Conservation (phyloP, 768 basidiomycete species). For the Multifurca ochricompacta region DNA sequence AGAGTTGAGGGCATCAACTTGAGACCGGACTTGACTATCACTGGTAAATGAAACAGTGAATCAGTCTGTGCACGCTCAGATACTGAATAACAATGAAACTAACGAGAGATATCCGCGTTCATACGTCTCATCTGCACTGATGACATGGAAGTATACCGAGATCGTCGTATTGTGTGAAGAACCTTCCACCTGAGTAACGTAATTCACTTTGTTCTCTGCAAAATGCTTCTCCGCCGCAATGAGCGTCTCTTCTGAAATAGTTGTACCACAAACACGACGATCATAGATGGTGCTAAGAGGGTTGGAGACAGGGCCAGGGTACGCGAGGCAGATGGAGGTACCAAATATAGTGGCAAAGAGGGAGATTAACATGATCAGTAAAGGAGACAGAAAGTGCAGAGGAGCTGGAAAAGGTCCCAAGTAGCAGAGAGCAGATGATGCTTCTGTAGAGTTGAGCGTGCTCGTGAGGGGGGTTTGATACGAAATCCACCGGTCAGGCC, state of each 20-base stretch:
- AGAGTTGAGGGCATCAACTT: slow-evolving; percentile 38
- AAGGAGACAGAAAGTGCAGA: not conserved
- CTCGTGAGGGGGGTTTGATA: too few relatives aligned
- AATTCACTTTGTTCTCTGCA: too few relatives aligned
- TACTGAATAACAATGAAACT: slow-evolving; percentile 13
- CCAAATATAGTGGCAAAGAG: slow-evolving; percentile 27
- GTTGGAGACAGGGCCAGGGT: too few relatives aligned
- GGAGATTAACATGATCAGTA: slow-evolving; percentile 13
- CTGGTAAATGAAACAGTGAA: slow-evolving; percentile 8
- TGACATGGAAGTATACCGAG: slow-evolving; percentile 39
- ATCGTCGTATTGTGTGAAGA: slow-evolving; percentile 22
- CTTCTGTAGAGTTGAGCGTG: too few relatives aligned
- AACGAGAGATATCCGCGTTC: slow-evolving; percentile 39
- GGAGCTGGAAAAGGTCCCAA: too few relatives aligned
- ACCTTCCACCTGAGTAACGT: slow-evolving; percentile 1
- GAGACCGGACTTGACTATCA: slow-evolving; percentile 32
- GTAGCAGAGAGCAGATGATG: too few relatives aligned
- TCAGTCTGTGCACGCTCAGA: not conserved
- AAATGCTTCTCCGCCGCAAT: too few relatives aligned
- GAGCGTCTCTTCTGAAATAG: slow-evolving; percentile 31
- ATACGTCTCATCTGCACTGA: slow-evolving; percentile 33
- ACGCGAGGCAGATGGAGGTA: slow-evolving; percentile 18
- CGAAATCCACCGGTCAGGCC: too few relatives aligned
- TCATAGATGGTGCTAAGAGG: too few relatives aligned
- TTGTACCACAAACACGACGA: too few relatives aligned